Base-by-base conservation (phyloP, 176 grass and related monocot genomes). In the Ananas comosus region DNA sequence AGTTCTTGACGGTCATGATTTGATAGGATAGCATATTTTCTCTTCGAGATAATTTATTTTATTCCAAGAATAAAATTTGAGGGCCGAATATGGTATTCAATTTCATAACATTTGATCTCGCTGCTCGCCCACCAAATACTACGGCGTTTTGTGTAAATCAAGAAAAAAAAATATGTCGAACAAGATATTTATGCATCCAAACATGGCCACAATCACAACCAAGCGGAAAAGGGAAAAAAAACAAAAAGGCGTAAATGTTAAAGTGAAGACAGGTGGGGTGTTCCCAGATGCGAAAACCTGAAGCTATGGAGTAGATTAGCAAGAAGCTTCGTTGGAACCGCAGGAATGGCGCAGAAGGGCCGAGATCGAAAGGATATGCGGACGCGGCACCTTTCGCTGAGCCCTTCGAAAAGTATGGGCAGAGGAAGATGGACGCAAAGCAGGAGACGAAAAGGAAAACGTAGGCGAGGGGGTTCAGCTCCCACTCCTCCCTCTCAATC, bases 401-500 rank as follows among this genome's bases (percentile, higher is more conserved):
- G 18, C 29, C 58, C 33, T 19, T 53, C 29, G 64, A 80, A 75
- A 86, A 93, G 90, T 68, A 84, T n/a, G 87, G 89, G 10, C 76
- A 83, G 69, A 93, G 74, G 72, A 80, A 74, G 74, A 91, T 21
- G 12, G 90, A 82, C 48, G 77, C 65, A 73, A 82, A 78, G 56
- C 79, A 87, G 49, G 87, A 69, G 2, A 72, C 74, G 72, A 82
- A 82, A 71, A 99, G 86, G 72, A 93, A 58, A 50, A 83, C 71
- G 80, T 83, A 91, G 22, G 87, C 74, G 68, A 82, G 12, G 8
- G 89, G 79, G 3, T 64, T 73, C 48, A 88, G 86, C 67, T 53
- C 72, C 94, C 94, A 99, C 79, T 79, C 81, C 64, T 91, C 90
- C 53, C 75, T 80, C 84, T 99, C 94, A 48, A 99, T 76, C 78